Evolutionary conservation across 2,329 filamentous ascomycete genomes (phyloP).

Genomic region (Volutella citrinella): DNA sequence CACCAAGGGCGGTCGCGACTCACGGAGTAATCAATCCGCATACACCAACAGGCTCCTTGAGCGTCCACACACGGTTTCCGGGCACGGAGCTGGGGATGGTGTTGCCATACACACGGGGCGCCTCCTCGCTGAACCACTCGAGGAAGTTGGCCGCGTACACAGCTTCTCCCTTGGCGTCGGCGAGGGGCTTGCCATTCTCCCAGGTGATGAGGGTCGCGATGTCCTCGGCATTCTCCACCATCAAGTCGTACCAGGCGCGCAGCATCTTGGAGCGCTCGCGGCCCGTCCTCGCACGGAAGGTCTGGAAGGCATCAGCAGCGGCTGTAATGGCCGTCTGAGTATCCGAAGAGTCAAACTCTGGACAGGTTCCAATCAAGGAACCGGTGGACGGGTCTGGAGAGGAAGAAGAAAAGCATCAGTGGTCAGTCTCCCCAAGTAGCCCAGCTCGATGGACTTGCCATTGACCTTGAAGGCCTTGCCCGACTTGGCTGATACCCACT

Average conservation of each 20-base stretch:
- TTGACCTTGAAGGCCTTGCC: slow-evolving; percentile 89
- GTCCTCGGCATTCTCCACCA: slow-evolving; percentile 76
- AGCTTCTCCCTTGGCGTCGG: slow-evolving; percentile 71
- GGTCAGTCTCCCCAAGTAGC: slow-evolving; percentile 7
- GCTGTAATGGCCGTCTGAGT: slow-evolving; percentile 78
- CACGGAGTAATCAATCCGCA: slow-evolving; percentile 77
- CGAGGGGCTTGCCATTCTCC: slow-evolving; percentile 84
- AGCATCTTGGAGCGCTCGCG: slow-evolving; percentile 73
- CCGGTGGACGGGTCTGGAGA: slow-evolving; percentile 75
- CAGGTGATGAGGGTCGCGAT: slow-evolving; percentile 80
- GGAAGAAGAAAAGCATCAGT: no score
- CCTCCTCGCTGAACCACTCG: slow-evolving; percentile 81
- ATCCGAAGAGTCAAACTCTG: slow-evolving; percentile 79
- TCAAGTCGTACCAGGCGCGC: slow-evolving; percentile 77
- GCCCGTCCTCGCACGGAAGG: slow-evolving; percentile 68
- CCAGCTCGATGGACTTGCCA: slow-evolving; percentile 42
- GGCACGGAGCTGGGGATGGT: slow-evolving; percentile 68
- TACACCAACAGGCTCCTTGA: slow-evolving; percentile 83
- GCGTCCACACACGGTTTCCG: slow-evolving; percentile 71
- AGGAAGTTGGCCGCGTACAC: slow-evolving; percentile 72
- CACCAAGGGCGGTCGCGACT: no score
- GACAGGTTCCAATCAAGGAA: slow-evolving; percentile 74
- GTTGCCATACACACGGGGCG: slow-evolving; percentile 69
- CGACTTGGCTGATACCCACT: slow-evolving; percentile 83
- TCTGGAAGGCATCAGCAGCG: slow-evolving; percentile 71